Evolutionary conservation across 352 stramenopile species (phyloP), one percentile per base, ranked within the genome.

Genomic region (Pythium chondricola): DNA sequence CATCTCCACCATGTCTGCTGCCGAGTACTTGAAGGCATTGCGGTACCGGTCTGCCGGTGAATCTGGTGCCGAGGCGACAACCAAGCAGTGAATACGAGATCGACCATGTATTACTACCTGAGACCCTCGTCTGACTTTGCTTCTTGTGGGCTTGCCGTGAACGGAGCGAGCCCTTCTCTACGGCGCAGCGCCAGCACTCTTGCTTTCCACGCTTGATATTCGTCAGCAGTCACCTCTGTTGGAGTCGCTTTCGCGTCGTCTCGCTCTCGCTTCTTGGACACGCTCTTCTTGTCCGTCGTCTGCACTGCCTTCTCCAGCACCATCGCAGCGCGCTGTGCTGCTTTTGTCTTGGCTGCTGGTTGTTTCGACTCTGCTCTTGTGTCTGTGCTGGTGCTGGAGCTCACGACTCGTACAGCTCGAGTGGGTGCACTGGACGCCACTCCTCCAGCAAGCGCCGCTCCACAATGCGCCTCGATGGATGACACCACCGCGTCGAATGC

Each of bases 21-120:
- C 73, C 0, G 68, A 85, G 52, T 93, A 90, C 56, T 69, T 93
- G 5, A 77, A 81, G 46, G 75, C 81, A 9, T 53, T 92, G 54
- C 77, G 80, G 14, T 92, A 92, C 48, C 77, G 80, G 17, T 33
- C 46, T 39, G 11, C 21, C 30, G 17, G 35, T 16, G 35, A 40
- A 16, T 18, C 13, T 36, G 41, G 2, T n/a, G n/a, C 48, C 4
- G 8, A 38, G 21, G 4, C 41, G 24, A 46, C 30, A 17, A 57
- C 31, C 41, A 57, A 36, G 40, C 49, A 26, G 51, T 80, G 48
- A 56, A 78, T 33, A 38, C 43, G 0, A 72, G 67, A 29, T 1
- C 24, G 24, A 33, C n/a, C 22, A 17, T 1, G 3, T 3, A 35
- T 33, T 24, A 22, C 4, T 16, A 32, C 61, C 75, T 35, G 39